These are phyloP conservation scores for Ustilago lituana DNA, from an alignment of 1,284 basidiomycete species.

Conservation along the genomic window DNA sequence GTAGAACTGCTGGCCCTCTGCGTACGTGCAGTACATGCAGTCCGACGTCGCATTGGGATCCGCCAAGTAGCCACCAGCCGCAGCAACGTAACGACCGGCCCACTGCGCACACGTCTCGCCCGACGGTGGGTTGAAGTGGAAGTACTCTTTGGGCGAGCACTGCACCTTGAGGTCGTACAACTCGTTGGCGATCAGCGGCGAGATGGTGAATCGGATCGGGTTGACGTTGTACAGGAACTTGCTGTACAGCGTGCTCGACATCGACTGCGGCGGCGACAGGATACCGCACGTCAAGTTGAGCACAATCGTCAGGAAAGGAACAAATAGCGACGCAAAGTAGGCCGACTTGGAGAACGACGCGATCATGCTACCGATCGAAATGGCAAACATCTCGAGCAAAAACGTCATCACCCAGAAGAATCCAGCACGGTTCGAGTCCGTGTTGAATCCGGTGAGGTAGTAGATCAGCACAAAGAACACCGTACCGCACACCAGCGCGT, in stretches of 20 bases:
- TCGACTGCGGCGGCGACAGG: slow-evolving; percentile 73
- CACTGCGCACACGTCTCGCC: slow-evolving; percentile 78
- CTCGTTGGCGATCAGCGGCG: slow-evolving; percentile 77
- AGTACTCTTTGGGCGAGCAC: slow-evolving; percentile 76
- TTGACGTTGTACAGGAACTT: slow-evolving; percentile 62
- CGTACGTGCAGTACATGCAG: slow-evolving; percentile 81
- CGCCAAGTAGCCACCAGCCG: slow-evolving; percentile 80
- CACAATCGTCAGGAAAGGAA: slow-evolving; percentile 75
- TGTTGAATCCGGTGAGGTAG: slow-evolving; percentile 75
- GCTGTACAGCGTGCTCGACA: slow-evolving; percentile 49
- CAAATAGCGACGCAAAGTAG: slow-evolving; percentile 80
- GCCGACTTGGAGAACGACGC: slow-evolving; percentile 70
- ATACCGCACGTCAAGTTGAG: slow-evolving; percentile 71
- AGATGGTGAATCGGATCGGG: slow-evolving; percentile 53
- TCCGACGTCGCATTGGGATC: slow-evolving; percentile 74
- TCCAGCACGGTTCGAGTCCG: slow-evolving; percentile 72
- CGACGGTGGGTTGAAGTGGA: slow-evolving; percentile 75
- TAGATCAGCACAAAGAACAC: slow-evolving; percentile 60
- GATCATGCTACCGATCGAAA: slow-evolving; percentile 57
- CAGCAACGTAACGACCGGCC: slow-evolving; percentile 67
- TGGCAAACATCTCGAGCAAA: slow-evolving; percentile 52
- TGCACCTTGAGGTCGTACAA: slow-evolving; percentile 77
- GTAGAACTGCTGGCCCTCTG: slow-evolving; percentile 77
- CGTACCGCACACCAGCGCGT: slow-evolving; percentile 71
- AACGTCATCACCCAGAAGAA: slow-evolving; percentile 75